Conservation (phyloP, 2,329 filamentous ascomycete genomes). For the Pseudogymnoascus sp. region DNA sequence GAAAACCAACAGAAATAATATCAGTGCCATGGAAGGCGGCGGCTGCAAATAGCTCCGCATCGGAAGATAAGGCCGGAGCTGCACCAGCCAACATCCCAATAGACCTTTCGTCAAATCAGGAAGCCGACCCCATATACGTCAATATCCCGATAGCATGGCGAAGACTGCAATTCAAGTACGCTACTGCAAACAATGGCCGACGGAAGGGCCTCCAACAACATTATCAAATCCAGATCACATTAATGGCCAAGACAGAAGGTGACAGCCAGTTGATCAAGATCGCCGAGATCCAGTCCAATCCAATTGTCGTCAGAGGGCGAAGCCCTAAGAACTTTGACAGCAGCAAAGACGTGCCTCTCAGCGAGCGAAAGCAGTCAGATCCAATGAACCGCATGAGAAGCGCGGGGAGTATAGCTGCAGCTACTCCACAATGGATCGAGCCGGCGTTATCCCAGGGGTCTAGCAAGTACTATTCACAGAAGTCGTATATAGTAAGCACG, state of each 20-base stretch:
- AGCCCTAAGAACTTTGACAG: constrained; percentile 93
- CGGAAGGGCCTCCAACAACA: constrained; percentile 93
- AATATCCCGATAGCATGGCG: constrained; percentile 88
- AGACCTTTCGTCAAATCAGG: constrained; percentile 51
- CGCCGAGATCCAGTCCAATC: constrained; percentile 79
- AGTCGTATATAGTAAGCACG: constrained; percentile 22
- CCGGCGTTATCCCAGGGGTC: constrained; percentile 19
- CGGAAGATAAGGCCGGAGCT: constrained; percentile 35
- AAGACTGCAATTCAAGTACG: constrained; percentile 87
- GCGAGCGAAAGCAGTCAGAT: constrained; percentile 24
- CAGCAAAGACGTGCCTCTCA: constrained; percentile 71
- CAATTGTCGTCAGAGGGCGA: constrained; percentile 89
- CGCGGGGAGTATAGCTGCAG: constrained; percentile 13
- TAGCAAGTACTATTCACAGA: constrained; percentile 24
- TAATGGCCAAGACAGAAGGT: constrained; percentile 64
- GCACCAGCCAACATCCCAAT: constrained; percentile 48
- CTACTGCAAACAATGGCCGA: constrained; percentile 90
- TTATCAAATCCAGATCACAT: constrained; percentile 79
- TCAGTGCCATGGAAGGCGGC: constrained; percentile 86
- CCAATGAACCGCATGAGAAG: constrained; percentile 19
- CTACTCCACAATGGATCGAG: constrained; percentile 21
- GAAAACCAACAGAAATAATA: constrained; percentile 87
- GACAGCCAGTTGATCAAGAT: constrained; percentile 62
- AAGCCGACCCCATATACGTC: constrained; percentile 69
- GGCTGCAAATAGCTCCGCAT: constrained; percentile 14